A percentile compares a stretch with the other conserved stretches of the same genome.
phyloP scores from a whole-genome alignment of 2,329 filamentous ascomycete species.

The Colletotrichum shisoi region DNA sequence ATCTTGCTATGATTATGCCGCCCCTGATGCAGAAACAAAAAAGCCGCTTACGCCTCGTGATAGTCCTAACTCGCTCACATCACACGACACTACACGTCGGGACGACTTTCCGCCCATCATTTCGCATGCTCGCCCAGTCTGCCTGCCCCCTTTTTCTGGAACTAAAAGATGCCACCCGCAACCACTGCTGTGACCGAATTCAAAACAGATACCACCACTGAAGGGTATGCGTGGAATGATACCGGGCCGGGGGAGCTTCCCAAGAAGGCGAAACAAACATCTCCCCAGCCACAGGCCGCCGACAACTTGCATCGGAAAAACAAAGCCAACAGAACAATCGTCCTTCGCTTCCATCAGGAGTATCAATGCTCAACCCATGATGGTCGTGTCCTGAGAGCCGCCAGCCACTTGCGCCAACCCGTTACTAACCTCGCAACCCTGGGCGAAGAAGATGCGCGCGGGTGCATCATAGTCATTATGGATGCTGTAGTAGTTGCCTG shows the following conservation, averaged over 20 bases:
- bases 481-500: constrained; percentile 95
- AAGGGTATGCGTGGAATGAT: background rate
- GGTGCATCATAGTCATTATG: constrained; percentile 76
- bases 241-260: background rate
- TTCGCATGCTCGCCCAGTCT: background rate
- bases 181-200: background rate
- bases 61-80: constrained; percentile 19
- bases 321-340: background rate
- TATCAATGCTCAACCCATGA: constrained; percentile 24
- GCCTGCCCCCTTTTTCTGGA: background rate
- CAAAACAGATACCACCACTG: background rate
- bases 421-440: constrained; percentile 71
- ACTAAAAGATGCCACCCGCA: background rate
- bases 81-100: constrained; percentile 3
- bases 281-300: background rate
- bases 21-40: constrained; percentile 3
- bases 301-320: background rate
- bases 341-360: background rate
- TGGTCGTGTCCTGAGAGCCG: constrained; percentile 33
- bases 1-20: constrained; percentile 24
- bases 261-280: background rate
- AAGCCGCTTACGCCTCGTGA: constrained; percentile 27
- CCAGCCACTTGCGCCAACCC: constrained; percentile 3
- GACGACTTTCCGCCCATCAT: background rate
- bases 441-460: constrained; percentile 88